Evolutionary conservation across 352 stramenopile species (phyloP), one percentile per base, ranked within the genome.

Genomic region (Pythium aristosporum): DNA sequence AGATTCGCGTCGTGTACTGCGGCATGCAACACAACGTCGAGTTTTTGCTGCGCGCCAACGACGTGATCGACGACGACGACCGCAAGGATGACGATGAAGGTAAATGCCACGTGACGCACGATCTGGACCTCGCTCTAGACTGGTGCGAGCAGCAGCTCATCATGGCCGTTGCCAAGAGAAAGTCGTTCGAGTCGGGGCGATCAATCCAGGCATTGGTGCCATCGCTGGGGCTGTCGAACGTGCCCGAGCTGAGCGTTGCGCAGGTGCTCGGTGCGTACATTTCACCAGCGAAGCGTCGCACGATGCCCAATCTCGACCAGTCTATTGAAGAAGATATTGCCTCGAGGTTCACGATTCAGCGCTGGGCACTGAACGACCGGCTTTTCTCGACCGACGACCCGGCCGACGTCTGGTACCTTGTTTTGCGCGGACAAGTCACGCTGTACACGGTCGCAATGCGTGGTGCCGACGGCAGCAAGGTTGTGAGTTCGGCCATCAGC

Each of bases 71-170:
- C 20, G 54, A 52, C 55, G 41, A 47, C 32, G 3, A 39, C 11
- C 8, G 8, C 34, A 10, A 39, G 8, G 11, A 16, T 34, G 8
- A 46, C 30, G 34, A 39, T 3, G 64, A 60, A 18, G 54, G 36
- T 8, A 57, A 65, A n/a, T 77, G 63, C 30, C 69, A 86, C 48
- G 70, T 86, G 34, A 81, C 68, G 9, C 54, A 67, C 9, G 77
- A 87, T 43, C 60, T 87, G 16, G 77, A 86, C 25, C 65, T 87
- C 13, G 80, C 77, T 36, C 63, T 89, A 1, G 74, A 87, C 59
- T 89, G 80, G 77, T 89, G 80, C 37, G 77, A 89, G 66, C 76
- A 87, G 52, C 77, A 86, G 58, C 63, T 87, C 32, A 86, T 87
- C 18, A 51, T 82, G 41, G 65, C 66, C 2, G 75, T 75, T 1